These are phyloP conservation scores for Candida labiduridarum DNA, from an alignment of 1,139 yeast genomes.

Conservation along the genomic window DNA sequence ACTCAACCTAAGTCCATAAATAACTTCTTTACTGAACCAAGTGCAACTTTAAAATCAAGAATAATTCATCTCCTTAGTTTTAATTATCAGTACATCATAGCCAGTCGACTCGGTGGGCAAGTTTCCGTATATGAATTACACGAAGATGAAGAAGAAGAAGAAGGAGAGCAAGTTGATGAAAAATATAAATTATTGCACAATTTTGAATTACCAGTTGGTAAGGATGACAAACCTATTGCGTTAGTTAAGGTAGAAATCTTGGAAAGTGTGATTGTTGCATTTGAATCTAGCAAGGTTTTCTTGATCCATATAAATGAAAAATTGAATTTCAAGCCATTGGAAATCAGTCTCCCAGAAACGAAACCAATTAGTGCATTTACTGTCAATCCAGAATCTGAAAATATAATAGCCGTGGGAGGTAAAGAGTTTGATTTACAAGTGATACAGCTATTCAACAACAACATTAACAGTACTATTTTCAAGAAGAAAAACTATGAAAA, in stretches of 20 bases:
- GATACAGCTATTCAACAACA: conserved; percentile 39
- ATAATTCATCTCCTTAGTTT: conserved; percentile 24
- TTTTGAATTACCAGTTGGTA: conserved; percentile 26
- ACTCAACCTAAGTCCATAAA: conserved; percentile 53
- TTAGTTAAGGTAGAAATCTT: conserved; percentile 30
- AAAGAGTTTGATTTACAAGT: conserved; percentile 68
- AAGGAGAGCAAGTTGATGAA: conserved; percentile 17
- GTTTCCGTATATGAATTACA: conserved; percentile 39
- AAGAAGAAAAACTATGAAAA: conserved; percentile 17
- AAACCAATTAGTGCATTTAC: conserved; percentile 52
- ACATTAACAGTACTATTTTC: conserved; percentile 21
- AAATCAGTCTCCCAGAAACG: conserved; percentile 30
- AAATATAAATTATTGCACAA: conserved; percentile 25
- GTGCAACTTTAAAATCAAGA: conserved; percentile 28
- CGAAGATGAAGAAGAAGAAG: conserved; percentile 13
- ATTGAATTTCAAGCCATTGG: conserved; percentile 33
- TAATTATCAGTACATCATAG: conserved; percentile 39
- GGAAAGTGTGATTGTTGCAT: conserved; percentile 41
- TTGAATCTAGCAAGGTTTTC: conserved; percentile 52
- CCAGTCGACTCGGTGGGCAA: conserved; percentile 45
- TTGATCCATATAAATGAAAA: conserved; percentile 37
- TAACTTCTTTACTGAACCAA: conserved; percentile 40
- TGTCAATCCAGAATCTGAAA: conserved; percentile 44
- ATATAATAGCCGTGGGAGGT: conserved; percentile 72
- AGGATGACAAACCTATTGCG: conserved; percentile 36